Base-by-base conservation (phyloP, 225 moss, liverwort and hornwort species). In the Anthoceros angustus region DNA sequence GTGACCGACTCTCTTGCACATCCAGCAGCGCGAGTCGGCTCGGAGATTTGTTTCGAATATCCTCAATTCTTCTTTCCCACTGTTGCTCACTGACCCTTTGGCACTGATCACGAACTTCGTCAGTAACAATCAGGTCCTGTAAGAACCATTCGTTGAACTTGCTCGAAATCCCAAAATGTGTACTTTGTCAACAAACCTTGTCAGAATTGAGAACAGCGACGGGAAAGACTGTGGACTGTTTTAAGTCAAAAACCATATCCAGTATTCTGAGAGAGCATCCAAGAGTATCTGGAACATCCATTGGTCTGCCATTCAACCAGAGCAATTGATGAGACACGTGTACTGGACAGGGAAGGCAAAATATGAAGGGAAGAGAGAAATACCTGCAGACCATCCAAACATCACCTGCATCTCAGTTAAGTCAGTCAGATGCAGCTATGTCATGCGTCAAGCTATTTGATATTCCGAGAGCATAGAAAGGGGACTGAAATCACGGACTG, bases 231-330 rank as follows among this genome's bases (percentile, higher is more conserved):
- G 1, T 55, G 7, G 55, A 55, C 55, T 55, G n/a, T 9, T 23
- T 23, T 12, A 55, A 20, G 4, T 18, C 10, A 20, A 55, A 55
- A 18, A 55, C 16, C 55, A 55, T 55, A 6, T 55, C 55, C 7
- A 18, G 5, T 18, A 55, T 12, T 12, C 18, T 48, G 5, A 55
- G 18, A 7, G 7, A 23, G 23, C 55, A 18, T 5, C 55, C 55
- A 55, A 7, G 7, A 5, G 55, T 20, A 15, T 55, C 55, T 15
- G 7, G 18, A 9, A 55, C 55, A 23, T 55, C 55, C 55, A 55
- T 55, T 23, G 55, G 55, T 55, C 55, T 55, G 55, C 55, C 55
- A 55, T 15, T 32, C 55, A 55, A 11, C n/a, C 55, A 55, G n/a
- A 15, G 55, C 0, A 55, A 23, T 20, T 5, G 7, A 15, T 18